These are phyloP conservation scores for Globisporangium cystogenes DNA, from an alignment of 352 stramenopile species.

Conservation along the genomic window DNA sequence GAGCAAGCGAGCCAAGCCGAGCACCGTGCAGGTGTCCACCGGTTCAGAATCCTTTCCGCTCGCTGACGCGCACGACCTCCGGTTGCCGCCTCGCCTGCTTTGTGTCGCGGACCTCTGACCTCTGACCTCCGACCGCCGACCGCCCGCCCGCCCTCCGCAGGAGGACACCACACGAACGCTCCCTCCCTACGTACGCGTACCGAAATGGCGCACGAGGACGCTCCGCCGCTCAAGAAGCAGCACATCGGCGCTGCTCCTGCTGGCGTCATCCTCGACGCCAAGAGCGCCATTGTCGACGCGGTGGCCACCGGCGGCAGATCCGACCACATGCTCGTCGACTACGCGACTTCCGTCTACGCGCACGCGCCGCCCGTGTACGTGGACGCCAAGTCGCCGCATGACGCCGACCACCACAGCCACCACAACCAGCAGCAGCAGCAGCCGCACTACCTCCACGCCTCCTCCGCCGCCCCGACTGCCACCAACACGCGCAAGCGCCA, in stretches of 20 bases:
- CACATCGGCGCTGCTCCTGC: background rate
- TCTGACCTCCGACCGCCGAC: too few relatives aligned
- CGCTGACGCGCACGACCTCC: constrained; percentile 5
- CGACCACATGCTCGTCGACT: constrained; percentile 6
- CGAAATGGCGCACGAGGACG: constrained; percentile 8
- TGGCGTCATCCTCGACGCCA: constrained; percentile 2
- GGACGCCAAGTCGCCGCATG: constrained; percentile 6
- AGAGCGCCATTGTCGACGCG: constrained; percentile 1
- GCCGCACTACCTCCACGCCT: constrained; percentile 12
- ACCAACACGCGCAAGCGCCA: constrained; percentile 30
- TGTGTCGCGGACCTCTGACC: too few relatives aligned
- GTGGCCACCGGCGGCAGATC: background rate
- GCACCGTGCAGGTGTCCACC: background rate
- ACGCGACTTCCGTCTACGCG: constrained; percentile 4
- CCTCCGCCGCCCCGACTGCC: constrained; percentile 6
- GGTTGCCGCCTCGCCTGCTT: too few relatives aligned
- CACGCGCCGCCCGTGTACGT: constrained; percentile 16
- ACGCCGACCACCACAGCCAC: constrained; percentile 6
- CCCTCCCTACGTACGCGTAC: background rate
- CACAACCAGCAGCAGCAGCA: too few relatives aligned
- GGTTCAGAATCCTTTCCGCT: constrained; percentile 14
- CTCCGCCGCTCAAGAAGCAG: constrained; percentile 10
- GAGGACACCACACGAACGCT: background rate
- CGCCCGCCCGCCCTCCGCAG: background rate
- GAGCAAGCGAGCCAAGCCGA: background rate